These are phyloP conservation scores for Podila minutissima DNA, from an alignment of 192 early-diverging fungal species.

Conservation along the genomic window DNA sequence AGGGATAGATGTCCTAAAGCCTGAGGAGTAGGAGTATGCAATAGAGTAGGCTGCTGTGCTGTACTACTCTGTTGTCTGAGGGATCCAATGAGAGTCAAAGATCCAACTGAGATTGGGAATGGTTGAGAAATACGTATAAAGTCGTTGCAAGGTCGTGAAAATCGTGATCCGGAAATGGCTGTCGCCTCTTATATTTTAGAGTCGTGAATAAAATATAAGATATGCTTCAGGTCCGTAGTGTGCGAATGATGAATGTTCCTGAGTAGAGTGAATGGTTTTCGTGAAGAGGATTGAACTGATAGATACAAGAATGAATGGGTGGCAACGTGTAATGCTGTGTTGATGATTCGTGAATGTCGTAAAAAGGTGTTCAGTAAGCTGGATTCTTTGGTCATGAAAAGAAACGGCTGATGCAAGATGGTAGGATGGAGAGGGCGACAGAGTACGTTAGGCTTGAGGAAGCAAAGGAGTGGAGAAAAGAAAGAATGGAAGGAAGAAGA, in stretches of 20 bases:
- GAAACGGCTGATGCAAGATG: not conserved
- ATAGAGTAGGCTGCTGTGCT: not conserved
- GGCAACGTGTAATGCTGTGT: not conserved
- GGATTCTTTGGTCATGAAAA: constrained; percentile 7
- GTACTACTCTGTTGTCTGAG: not conserved
- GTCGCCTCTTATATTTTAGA: constrained; percentile 1
- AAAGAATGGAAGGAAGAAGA: not conserved
- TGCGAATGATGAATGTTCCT: not conserved
- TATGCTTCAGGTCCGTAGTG: not conserved
- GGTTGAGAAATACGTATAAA: not conserved
- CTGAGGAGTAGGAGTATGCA: too few relatives aligned
- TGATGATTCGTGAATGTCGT: not conserved
- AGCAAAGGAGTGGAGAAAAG: not conserved
- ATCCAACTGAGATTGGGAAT: not conserved
- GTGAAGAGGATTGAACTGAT: not conserved
- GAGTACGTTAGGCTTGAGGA: not conserved
- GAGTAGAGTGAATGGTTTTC: too few relatives aligned
- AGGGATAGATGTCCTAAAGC: too few relatives aligned
- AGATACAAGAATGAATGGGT: not conserved
- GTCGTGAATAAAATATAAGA: not conserved
- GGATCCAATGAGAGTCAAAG: not conserved
- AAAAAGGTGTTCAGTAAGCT: not conserved
- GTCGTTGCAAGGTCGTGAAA: constrained; percentile 2
- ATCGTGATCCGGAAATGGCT: constrained; percentile 1
- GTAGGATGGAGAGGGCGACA: not conserved